These are phyloP conservation scores for Erythrobasidium hasegawianum DNA, from an alignment of 1,284 basidiomycete species.

Conservation along the genomic window DNA sequence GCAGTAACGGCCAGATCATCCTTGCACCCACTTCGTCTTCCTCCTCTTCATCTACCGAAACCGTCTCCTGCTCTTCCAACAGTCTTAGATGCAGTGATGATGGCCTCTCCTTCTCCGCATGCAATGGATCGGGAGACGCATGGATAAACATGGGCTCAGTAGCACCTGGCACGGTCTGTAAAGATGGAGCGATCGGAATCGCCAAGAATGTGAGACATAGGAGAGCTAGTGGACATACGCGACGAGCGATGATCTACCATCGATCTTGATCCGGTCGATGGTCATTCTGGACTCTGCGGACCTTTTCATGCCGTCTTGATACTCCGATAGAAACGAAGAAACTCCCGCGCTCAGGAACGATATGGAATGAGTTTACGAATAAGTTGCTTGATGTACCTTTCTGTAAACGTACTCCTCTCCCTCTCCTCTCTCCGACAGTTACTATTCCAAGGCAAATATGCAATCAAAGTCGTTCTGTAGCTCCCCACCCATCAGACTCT, in stretches of 20 bases:
- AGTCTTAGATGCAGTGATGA: constrained; percentile 17
- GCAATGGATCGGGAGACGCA: constrained; percentile 8
- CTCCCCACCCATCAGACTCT: no score
- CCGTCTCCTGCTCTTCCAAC: constrained; percentile 8
- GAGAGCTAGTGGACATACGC: neutral
- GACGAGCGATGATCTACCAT: constrained; percentile 1
- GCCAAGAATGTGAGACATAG: neutral
- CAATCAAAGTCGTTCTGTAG: no score
- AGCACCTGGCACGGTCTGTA: constrained; percentile 23
- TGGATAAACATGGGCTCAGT: constrained; percentile 23
- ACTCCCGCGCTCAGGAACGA: no score
- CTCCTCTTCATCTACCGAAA: neutral
- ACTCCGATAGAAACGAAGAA: no score
- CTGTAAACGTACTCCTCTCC: no score
- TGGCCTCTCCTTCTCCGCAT: constrained; percentile 14
- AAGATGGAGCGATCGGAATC: constrained; percentile 13
- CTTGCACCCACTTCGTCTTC: neutral
- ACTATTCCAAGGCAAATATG: no score
- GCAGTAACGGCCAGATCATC: constrained; percentile 19
- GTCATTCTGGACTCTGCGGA: no score
- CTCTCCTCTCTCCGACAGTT: no score
- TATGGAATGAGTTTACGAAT: no score
- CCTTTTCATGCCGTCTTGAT: no score
- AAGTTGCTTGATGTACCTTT: no score
- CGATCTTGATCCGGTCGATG: no score